These are phyloP conservation scores for Samsoniella hepiali DNA, from an alignment of 2,329 filamentous ascomycete genomes.

Conservation along the genomic window DNA sequence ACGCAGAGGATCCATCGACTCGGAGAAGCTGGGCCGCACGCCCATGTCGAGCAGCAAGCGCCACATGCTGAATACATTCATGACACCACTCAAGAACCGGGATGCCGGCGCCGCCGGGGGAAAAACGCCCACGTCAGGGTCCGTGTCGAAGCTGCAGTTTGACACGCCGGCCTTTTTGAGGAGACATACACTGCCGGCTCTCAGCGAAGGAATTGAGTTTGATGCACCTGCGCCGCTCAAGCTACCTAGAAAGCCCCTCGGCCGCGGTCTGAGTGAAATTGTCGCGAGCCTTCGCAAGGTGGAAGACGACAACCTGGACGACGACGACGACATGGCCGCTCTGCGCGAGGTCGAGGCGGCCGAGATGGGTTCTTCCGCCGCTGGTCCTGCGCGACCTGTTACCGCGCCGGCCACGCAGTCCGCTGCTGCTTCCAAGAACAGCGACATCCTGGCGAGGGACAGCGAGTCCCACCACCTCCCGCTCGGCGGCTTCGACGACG, in stretches of 20 bases:
- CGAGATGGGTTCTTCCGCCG: constrained; percentile 24
- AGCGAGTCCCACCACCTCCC: constrained; percentile 41
- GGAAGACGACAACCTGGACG: constrained; percentile 66
- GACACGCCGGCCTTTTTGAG: constrained; percentile 71
- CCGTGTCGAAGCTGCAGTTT: constrained; percentile 56
- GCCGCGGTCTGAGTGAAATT: constrained; percentile 69
- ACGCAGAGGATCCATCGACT: constrained; percentile 30
- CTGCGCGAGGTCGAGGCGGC: constrained; percentile 66
- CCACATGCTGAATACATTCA: constrained; percentile 59
- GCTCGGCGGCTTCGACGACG: constrained; percentile 63
- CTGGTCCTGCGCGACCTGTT: constrained; percentile 24
- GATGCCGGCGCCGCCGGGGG: constrained; percentile 36
- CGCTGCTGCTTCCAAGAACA: constrained; percentile 27
- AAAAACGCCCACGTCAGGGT: constrained; percentile 50
- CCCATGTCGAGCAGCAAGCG: constrained; percentile 58
- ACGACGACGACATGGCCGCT: constrained; percentile 74
- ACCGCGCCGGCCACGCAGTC: constrained; percentile 22
- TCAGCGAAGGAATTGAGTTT: constrained; percentile 55
- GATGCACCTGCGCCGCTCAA: constrained; percentile 47
- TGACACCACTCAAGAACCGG: constrained; percentile 58
- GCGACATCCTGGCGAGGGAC: constrained; percentile 42
- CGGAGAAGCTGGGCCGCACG: constrained; percentile 41
- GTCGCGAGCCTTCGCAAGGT: constrained; percentile 67
- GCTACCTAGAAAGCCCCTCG: constrained; percentile 59
- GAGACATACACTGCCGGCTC: constrained; percentile 43